Evolutionary conservation across 1,284 basidiomycete genomes (phyloP).

Genomic region (Pholiota adiposa): DNA sequence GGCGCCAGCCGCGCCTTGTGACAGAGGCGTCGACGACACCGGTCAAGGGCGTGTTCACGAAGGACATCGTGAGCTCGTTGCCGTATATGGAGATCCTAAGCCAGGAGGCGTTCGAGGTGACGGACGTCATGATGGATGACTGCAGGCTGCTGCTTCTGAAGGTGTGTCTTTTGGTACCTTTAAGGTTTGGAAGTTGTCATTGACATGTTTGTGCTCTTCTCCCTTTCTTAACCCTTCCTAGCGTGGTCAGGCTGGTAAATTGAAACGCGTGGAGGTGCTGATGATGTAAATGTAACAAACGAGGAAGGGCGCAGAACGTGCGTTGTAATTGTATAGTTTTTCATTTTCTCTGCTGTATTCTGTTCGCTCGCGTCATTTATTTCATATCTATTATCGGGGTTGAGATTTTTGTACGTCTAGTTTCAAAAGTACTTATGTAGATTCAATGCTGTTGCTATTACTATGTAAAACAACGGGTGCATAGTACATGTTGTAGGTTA

Average conservation of each 20-base stretch:
- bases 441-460: not conserved
- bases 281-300: slow-evolving; percentile 39
- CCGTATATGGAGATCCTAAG: slow-evolving; percentile 54
- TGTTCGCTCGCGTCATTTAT: slow-evolving; percentile 8
- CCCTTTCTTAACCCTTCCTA: slow-evolving; percentile 29
- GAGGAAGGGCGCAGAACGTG: too few species aligned
- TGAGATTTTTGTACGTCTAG: not conserved
- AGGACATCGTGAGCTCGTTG: slow-evolving; percentile 47
- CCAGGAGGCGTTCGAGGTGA: slow-evolving; percentile 46
- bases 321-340: not conserved
- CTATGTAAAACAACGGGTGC: not conserved
- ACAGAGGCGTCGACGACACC: slow-evolving; percentile 42
- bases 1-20: slow-evolving; percentile 39
- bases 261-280: slow-evolving; percentile 41
- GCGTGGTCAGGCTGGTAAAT: slow-evolving; percentile 36
- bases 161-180: slow-evolving; percentile 33
- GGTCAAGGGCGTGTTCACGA: slow-evolving; percentile 45
- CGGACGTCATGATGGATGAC: slow-evolving; percentile 61
- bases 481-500: not conserved
- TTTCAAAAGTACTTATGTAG: not conserved
- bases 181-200: slow-evolving; percentile 6
- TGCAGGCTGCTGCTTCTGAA: slow-evolving; percentile 48
- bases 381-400: not conserved
- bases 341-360: not conserved
- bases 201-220: slow-evolving; percentile 6